These are phyloP conservation scores for Boletus bicolor DNA, from an alignment of 768 basidiomycete species.

Conservation along the genomic window DNA sequence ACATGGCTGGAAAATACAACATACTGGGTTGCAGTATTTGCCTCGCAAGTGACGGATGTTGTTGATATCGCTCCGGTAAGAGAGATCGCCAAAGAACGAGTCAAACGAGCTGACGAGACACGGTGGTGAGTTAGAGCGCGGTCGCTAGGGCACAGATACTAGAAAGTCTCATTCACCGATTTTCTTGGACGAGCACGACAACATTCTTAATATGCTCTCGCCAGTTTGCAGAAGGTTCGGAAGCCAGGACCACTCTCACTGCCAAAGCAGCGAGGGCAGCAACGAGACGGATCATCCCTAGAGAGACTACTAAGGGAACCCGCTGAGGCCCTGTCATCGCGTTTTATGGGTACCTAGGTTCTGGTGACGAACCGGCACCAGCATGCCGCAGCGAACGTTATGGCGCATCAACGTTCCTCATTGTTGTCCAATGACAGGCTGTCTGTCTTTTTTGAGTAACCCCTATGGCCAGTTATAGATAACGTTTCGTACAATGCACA, in stretches of 20 bases:
- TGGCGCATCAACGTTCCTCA: constrained; percentile 12
- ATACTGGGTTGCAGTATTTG: constrained; percentile 25
- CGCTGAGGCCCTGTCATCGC: neutral
- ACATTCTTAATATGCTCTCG: constrained; percentile 25
- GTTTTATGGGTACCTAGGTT: constrained; percentile 10
- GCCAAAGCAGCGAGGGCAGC: constrained; percentile 6
- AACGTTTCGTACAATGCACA: neutral
- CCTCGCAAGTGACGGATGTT: constrained; percentile 20
- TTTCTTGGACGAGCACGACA: constrained; percentile 28
- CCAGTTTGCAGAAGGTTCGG: constrained; percentile 13
- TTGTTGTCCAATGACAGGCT: constrained; percentile 7
- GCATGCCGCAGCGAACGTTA: neutral
- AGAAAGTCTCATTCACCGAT: constrained; percentile 13
- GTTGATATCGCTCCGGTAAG: constrained; percentile 22
- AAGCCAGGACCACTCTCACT: neutral
- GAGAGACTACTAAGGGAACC: neutral
- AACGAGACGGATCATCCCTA: constrained; percentile 12
- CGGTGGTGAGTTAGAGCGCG: neutral
- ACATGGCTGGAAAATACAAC: neutral
- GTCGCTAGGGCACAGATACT: neutral
- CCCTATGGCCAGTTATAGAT: neutral
- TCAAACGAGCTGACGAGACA: constrained; percentile 20
- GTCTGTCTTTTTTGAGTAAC: neutral
- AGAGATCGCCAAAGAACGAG: constrained; percentile 27
- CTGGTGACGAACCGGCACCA: neutral